Conservation (phyloP, 805 yeast genomes). For the Novakomyces olei region DNA sequence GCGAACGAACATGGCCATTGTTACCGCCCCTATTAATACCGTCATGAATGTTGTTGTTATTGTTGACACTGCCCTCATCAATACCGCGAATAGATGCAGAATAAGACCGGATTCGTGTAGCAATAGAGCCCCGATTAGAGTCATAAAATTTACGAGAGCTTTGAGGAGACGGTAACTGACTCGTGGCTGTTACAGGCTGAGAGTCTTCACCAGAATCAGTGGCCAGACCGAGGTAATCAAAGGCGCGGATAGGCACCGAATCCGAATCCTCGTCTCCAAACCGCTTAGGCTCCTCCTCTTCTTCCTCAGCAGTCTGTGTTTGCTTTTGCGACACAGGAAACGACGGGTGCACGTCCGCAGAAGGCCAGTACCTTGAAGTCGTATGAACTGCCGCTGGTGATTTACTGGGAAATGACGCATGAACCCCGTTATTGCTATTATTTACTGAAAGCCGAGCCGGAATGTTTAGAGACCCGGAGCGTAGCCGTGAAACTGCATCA, state of each 20-base stretch:
- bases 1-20: background rate
- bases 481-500: constrained; percentile 5
- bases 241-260: constrained; percentile 9
- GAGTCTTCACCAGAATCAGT: constrained; percentile 3
- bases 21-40: background rate
- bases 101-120: constrained; percentile 10
- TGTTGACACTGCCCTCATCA: constrained; percentile 6
- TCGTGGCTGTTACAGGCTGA: background rate
- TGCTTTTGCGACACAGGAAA: constrained; percentile 1
- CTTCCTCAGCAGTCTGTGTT: constrained; percentile 1
- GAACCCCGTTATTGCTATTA: no score
- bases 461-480: constrained; percentile 10
- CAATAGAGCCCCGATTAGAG: constrained; percentile 5
- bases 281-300: constrained; percentile 4
- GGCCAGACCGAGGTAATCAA: constrained; percentile 11
- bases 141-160: background rate
- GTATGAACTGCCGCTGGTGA: constrained; percentile 7
- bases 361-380: constrained; percentile 2
- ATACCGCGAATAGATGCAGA: constrained; percentile 9
- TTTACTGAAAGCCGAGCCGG: constrained; percentile 6
- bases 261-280: no score
- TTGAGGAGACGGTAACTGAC: constrained; percentile 2
- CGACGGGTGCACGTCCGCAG: constrained; percentile 1
- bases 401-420: constrained; percentile 2
- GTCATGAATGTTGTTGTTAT: background rate